Percentiles rank a stretch among this genome's conserved stretches.
Conservation (phyloP, 768 basidiomycete species). For the Kwoniella bestiolae region DNA sequence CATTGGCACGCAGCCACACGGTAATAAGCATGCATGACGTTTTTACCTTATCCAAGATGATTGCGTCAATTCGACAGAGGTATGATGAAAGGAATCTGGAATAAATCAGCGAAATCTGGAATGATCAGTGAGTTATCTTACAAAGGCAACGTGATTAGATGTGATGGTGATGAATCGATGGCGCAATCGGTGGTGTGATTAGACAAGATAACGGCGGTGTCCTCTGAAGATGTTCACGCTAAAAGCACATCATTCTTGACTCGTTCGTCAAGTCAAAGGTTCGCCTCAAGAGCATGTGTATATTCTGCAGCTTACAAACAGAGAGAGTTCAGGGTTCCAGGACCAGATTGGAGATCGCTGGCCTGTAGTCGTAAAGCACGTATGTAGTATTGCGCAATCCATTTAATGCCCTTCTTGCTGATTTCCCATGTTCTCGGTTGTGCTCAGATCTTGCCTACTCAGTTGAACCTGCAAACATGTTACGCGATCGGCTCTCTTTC, state of each 20-base stretch:
- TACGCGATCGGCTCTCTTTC: background rate
- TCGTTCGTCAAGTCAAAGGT: no score
- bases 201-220: background rate
- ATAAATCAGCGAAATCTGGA: slow-evolving; percentile 4
- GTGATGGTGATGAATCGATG: background rate
- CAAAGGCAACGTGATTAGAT: background rate
- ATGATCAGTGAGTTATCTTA: background rate
- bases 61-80: slow-evolving; percentile 2
- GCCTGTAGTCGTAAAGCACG: no score
- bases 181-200: background rate
- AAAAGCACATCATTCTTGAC: background rate
- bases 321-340: no score
- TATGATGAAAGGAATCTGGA: slow-evolving; percentile 2
- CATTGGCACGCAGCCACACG: background rate
- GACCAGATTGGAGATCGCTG: no score
- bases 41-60: background rate
- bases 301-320: no score
- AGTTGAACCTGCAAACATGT: background rate
- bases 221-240: background rate
- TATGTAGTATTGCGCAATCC: background rate
- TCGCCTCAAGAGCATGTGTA: no score
- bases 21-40: background rate
- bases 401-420: no score
- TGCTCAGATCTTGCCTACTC: background rate
- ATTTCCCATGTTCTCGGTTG: background rate